phyloP scores from a whole-genome alignment of 2,329 filamentous ascomycete species.

The Bipolaris victoriae region DNA sequence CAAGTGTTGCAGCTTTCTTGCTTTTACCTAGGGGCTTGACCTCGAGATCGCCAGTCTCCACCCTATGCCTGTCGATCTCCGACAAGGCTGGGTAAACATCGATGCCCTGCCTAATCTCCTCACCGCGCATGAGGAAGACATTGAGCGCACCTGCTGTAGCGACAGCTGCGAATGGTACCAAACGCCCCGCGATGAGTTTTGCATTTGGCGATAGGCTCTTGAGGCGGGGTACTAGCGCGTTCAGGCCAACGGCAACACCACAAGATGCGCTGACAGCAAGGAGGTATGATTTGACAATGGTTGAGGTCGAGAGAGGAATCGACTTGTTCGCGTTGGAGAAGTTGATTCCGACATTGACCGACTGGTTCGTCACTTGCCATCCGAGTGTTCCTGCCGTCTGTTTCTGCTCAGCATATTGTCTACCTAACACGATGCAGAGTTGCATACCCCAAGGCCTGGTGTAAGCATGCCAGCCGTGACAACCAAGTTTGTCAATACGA shows the following conservation, averaged over 20 bases:
- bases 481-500: slow-evolving; percentile 89
- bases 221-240: slow-evolving; percentile 84
- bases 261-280: slow-evolving; percentile 92
- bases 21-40: slow-evolving; percentile 81
- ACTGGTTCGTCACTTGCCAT: slow-evolving; percentile 97
- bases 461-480: slow-evolving; percentile 98
- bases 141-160: slow-evolving; percentile 90
- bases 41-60: slow-evolving; percentile 65
- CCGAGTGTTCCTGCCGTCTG: slow-evolving; percentile 82
- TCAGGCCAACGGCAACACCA: slow-evolving; percentile 89
- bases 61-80: slow-evolving; percentile 69
- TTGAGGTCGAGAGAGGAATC: slow-evolving; percentile 78
- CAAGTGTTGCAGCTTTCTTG: slow-evolving; percentile 83
- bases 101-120: slow-evolving; percentile 92
- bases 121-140: slow-evolving; percentile 95
- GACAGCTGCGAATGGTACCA: slow-evolving; percentile 95
- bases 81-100: slow-evolving; percentile 86
- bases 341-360: slow-evolving; percentile 97
- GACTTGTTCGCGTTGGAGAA: slow-evolving; percentile 98
- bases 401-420: slow-evolving; percentile 26
- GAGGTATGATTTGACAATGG: slow-evolving; percentile 87
- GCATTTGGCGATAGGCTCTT: slow-evolving; percentile 77
- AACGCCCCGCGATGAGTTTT: slow-evolving; percentile 76
- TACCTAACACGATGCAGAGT: slow-evolving; percentile 1
- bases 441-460: slow-evolving; percentile 74